These are phyloP conservation scores for Seiridium cupressi DNA, from an alignment of 2,329 filamentous ascomycete genomes.

Conservation along the genomic window DNA sequence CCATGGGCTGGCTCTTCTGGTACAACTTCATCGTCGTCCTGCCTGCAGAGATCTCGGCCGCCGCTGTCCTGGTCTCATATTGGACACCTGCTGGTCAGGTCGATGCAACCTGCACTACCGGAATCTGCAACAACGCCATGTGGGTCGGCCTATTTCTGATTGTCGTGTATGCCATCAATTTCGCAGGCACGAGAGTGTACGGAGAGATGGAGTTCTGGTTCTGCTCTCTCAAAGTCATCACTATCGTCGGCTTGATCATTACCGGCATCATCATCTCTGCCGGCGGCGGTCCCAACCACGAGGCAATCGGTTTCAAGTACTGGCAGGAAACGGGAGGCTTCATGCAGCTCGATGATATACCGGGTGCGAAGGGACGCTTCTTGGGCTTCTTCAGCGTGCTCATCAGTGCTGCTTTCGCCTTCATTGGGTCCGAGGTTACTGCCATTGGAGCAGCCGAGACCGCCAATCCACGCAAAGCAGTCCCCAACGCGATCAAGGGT, in stretches of 20 bases:
- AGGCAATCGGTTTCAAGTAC: constrained; percentile 1
- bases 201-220: constrained; percentile 6
- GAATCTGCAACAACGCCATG: constrained; percentile 14
- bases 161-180: constrained; percentile 3
- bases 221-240: constrained; percentile 2
- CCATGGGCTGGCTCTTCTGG: constrained; percentile 15
- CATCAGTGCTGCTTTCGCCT: constrained; percentile 4
- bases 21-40: constrained; percentile 17
- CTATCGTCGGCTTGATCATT: constrained; percentile 5
- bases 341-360: background rate
- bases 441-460: constrained; percentile 6
- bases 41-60: constrained; percentile 13
- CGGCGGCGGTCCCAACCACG: constrained; percentile 4
- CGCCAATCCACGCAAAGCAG: background rate
- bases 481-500: background rate
- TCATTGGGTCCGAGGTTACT: background rate
- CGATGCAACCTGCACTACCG: constrained; percentile 10
- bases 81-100: constrained; percentile 12
- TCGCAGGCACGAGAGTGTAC: background rate
- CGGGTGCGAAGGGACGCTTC: background rate
- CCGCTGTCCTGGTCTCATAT: constrained; percentile 15
- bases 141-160: constrained; percentile 12
- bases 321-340: background rate
- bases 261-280: background rate
- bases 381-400: background rate